Base-by-base conservation (phyloP, 305 asterid species). In the Ajuga reptans region DNA sequence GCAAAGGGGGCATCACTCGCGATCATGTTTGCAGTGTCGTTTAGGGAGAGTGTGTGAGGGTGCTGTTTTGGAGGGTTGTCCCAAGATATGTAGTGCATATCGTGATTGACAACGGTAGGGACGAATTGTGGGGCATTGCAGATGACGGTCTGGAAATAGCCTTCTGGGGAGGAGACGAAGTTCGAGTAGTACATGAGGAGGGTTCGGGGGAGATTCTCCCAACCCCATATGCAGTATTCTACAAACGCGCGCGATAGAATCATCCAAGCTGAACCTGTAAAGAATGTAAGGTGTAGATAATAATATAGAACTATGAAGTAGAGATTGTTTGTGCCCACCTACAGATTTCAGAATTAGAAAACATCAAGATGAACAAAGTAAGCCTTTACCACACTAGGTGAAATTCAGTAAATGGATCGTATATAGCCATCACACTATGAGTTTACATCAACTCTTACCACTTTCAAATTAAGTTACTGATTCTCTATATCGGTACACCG, bases 261-360 rank as follows among this genome's bases (percentile, higher is more conserved):
- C 93, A 82, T 89, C 99, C 99, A 93, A 3, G 97, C 99, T 3
- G 97, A 93, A 69, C 99, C 97, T 93, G 92, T 72, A 73, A 59
- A 42, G 43, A 36, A 9, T 2, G 6, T 12, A 15, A 60, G 15
- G 17, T 31, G 17, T 43, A 0, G 15, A 14, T 37, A 37, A 16
- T 14, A 37, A 18, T 18, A 14, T 12, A 9, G 54, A 24, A 46
- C 18, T 46, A n/a, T 43, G 52, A 12, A 46, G 52, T 18, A 46
- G 52, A 46, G 17, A n/a, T 4, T 21, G 27, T 21, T 12, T 12
- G 9, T 46, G 15, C 21, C 18, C 52, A 46, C 18, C 4, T 15
- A 46, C 2, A 12, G 17, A 9, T 7, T 9, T 39, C 11, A 1
- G 3, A 8, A 7, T 8, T 8, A 39, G 45, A 39, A 9, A 39